Evolutionary conservation across 805 yeast species (phyloP), one percentile per base, ranked within the genome.

Genomic region (Zygosaccharomyces bisporus): DNA sequence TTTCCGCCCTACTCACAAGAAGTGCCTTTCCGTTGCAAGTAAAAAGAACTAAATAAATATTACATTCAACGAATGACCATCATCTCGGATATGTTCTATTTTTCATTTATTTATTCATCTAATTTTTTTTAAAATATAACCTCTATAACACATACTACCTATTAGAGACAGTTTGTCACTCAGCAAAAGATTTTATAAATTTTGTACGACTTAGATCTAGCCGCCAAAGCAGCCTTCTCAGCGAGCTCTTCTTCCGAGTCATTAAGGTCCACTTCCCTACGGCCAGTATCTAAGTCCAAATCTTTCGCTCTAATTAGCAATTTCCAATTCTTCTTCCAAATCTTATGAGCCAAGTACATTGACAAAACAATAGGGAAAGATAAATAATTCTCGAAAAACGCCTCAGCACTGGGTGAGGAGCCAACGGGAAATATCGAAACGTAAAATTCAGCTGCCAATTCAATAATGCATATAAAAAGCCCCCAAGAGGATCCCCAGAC

Each of bases 371-470:
- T 74, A 13, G 86, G 86, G 46, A 74, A 71, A 9, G 87, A 78
- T 54, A 86, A 69, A 63, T 81, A 86, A 20, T 77, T 68, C 58
- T 74, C 68, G 71, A 86, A 86, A 73, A 86, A 86, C 34, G 53
- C 66, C 30, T 65, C 55, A 7, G 86, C 85, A 58, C 67, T 71
- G 43, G 83, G 77, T 9, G 64, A 35, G 4, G 46, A 70, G 9
- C 79, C 79, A 35, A 79, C 58, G 44, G 95, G 95, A 73, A 73
- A 86, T 30, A 84, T 67, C 5, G 93, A 90, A 45, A 82, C 73
- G 87, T 91, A 87, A 72, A 87, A 85, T 67, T 84, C 90, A 21
- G 88, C 86, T 44, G 77, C 69, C 47, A 88, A 69, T 48, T 86
- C 80, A 44, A 83, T 63, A 23, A 74, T 25, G 60, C 80, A 80